These are phyloP conservation scores for Rubus idaeus DNA, from an alignment of 306 rosid genomes.

Conservation along the genomic window DNA sequence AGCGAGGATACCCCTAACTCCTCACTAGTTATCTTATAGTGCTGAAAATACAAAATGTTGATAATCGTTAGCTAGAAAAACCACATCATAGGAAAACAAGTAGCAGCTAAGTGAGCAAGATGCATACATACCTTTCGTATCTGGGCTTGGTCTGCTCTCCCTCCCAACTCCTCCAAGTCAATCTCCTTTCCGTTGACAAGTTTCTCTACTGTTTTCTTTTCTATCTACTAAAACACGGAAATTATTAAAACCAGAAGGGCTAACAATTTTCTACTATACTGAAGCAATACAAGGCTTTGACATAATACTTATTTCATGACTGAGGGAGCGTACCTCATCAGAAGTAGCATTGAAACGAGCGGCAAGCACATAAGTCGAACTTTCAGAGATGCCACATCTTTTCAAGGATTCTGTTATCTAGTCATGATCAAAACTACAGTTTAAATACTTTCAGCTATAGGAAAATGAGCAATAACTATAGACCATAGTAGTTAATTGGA, in stretches of 20 bases:
- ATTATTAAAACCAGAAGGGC: background rate
- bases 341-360: constrained; percentile 72
- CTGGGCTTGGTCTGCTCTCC: constrained; percentile 68
- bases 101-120: background rate
- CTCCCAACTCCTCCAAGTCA: constrained; percentile 64
- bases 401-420: constrained; percentile 90
- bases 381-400: constrained; percentile 80
- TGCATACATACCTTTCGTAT: constrained; percentile 64
- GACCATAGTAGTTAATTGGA: background rate
- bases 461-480: constrained; percentile 15
- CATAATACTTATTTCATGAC: background rate
- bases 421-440: constrained; percentile 23
- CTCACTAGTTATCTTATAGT: constrained; percentile 62
- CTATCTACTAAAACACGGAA: constrained; percentile 38
- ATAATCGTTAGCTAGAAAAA: constrained; percentile 14
- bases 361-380: constrained; percentile 69
- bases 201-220: constrained; percentile 55
- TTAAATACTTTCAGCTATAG: constrained; percentile 25
- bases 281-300: constrained; percentile 16
- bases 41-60: constrained; percentile 48
- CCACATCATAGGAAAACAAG: constrained; percentile 9
- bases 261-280: background rate
- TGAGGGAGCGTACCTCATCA: constrained; percentile 56
- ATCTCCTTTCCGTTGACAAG: constrained; percentile 68
- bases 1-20: constrained; percentile 79